phyloP scores from a whole-genome alignment of 2,329 filamentous ascomycete species.

The Periconia macrospinosa region DNA sequence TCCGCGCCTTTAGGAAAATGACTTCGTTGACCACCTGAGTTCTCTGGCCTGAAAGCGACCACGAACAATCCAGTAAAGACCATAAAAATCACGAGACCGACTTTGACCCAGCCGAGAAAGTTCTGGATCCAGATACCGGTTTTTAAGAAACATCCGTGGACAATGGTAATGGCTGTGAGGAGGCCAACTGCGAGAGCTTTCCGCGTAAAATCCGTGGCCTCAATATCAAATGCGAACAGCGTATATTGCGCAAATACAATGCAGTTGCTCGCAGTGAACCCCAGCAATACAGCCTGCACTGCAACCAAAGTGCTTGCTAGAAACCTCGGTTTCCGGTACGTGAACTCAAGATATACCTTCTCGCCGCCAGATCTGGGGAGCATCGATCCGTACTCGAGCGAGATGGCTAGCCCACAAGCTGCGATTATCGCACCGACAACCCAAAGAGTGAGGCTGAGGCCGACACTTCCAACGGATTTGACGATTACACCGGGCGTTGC shows the following conservation, averaged over 20 bases:
- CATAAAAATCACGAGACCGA: slow-evolving; percentile 43
- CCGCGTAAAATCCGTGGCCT: slow-evolving; percentile 54
- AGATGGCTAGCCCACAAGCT: slow-evolving; percentile 63
- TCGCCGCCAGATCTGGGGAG: slow-evolving; percentile 67
- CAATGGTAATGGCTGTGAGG: slow-evolving; percentile 40
- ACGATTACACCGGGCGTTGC: slow-evolving; percentile 71
- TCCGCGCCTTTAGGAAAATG: slow-evolving; percentile 51
- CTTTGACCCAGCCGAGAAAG: slow-evolving; percentile 45
- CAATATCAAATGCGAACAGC: slow-evolving; percentile 59
- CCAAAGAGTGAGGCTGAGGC: slow-evolving; percentile 66
- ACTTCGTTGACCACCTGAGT: slow-evolving; percentile 16
- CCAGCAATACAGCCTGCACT: slow-evolving; percentile 64
- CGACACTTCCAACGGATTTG: slow-evolving; percentile 66
- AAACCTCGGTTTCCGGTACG: slow-evolving; percentile 64
- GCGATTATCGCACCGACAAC: slow-evolving; percentile 63
- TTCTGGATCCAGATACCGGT: slow-evolving; percentile 44
- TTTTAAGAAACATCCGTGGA: slow-evolving; percentile 42
- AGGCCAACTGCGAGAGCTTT: slow-evolving; percentile 54
- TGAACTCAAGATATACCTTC: slow-evolving; percentile 73
- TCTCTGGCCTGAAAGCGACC: slow-evolving; percentile 28
- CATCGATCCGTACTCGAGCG: slow-evolving; percentile 71
- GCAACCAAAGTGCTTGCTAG: slow-evolving; percentile 67
- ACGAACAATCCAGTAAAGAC: slow-evolving; percentile 41
- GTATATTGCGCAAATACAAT: slow-evolving; percentile 70
- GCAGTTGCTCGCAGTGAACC: slow-evolving; percentile 71